Evolutionary conservation across 495 filamentous ascomycete species (phyloP), one percentile per base, ranked within the genome.

Genomic region (Platismatia glauca): DNA sequence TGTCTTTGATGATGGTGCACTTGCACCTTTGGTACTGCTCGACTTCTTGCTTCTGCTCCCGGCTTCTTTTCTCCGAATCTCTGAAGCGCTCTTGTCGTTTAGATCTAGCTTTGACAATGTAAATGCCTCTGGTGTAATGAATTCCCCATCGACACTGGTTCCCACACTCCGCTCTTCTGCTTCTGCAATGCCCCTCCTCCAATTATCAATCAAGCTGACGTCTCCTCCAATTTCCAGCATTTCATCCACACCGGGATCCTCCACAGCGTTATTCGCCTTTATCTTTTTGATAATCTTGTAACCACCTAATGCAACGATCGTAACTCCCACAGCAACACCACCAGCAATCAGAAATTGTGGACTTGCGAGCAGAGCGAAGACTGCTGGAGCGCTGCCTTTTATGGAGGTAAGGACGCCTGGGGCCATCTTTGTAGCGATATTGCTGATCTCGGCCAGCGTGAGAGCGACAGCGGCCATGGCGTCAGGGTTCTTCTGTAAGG

Each of bases 261-360:
- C 77, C 63, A 77, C 76, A 9, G 73, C 72, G 63, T 64, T 76
- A 71, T 67, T 74, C 60, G 67, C 68, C 56, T 80, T 75, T 66
- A 97, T 87, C 68, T 85, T 85, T 78, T 96, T 95, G 76, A 98
- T 85, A 69, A 98, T 96, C 77, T 94, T 96, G 82, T 89, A 96
- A 18, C 94, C 94, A 46, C 94, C 94, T 59, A 98, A 86, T 76
- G 94, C 91, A 67, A 98, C 87, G 7, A 98, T 84, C 0, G 91
- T 97, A 18, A 93, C 87, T 18, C 91, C 92, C 0, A 95, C 83
- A 0, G 88, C 91, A 31, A 97, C 84, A 24, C 94, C 89, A 20
- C 89, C 89, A 27, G 93, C 89, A 65, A 98, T 95, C 39, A 96
- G 78, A 70, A 98, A 98, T 70, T 98, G 89, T 20, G 94, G 94